Evolutionary conservation across 163 green algal genomes (phyloP), one percentile per base, ranked within the genome.

Genomic region (Scenedesmus sp.): DNA sequence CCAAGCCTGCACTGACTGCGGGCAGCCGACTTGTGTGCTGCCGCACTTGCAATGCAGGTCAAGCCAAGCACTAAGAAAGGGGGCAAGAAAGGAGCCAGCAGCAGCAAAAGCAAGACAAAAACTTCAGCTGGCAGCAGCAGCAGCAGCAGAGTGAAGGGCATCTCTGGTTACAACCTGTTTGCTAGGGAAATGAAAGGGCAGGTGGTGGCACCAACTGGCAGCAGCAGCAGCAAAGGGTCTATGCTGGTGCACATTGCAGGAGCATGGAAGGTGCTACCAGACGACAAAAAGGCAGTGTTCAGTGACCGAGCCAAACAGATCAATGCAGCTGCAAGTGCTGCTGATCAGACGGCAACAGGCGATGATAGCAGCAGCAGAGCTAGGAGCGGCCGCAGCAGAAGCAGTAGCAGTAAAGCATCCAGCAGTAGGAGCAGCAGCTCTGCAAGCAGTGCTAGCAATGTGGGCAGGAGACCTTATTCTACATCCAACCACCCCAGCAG

Each of bases 141-240:
- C 81, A 88, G 61, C 80, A 88, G 43, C 56, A 83, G 61, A 40
- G 6, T 35, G 20, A 46, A 26, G 37, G 43, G 88, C 43, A 33
- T 88, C 1, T 56, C 88, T 30, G 88, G 88, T 22, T 92, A 92
- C 81, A 89, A 78, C 59, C 81, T 92, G 15, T 92, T 89, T 51
- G 35, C 53, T 3, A 49, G 43, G 12, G 88, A 89, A 33, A 73
- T 87, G 46, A 85, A 85, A 30, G 44, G 56, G 16, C 42, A 81
- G 5, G 46, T 35, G 83, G 24, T 24, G 42, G 82, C 53, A 76
- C 26, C 43, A 81, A 46, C 85, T 76, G 46, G 12, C 37, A 6
- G 87, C 49, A 70, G 59, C 79, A 87, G 51, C 56, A 68, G 70
- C 70, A 76, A 42, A 20, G 15, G 33, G 26, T 37, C 24, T 20